Evolutionary conservation across 2,329 filamentous ascomycete species (phyloP), one percentile per base, ranked within the genome.

Genomic region (Calonectria crousiana): DNA sequence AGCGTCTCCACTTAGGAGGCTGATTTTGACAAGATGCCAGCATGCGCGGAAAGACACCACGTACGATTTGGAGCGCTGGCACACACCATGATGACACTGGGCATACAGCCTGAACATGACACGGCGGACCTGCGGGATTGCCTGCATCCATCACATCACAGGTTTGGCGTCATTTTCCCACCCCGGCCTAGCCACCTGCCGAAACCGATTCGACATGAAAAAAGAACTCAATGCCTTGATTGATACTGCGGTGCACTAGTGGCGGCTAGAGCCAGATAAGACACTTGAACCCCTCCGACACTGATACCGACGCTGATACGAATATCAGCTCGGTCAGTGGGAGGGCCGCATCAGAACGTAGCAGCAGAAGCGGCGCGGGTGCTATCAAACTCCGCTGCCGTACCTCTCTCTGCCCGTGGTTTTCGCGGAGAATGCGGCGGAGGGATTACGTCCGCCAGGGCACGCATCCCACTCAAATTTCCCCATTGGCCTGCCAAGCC

Each of bases 1-100:
- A 41, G 34, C 23, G 30, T 51, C 32, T 74, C 78, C 78, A 80
- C 78, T 78, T 58, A 62, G 66, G 76, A 80, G 78, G 67, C 70
- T 74, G 60, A 68, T 77, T 76, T 75, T 78, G 74, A 72, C 62
- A 72, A 69, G 66, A 74, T 74, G 70, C 77, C 74, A 80, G 62
- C 71, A 68, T 67, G 72, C 73, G 71, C 70, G 64, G 67, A 64
- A 71, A 52, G 53, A 60, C 13, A 74, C 72, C 71, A 80, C 78
- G 78, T 80, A 79, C 70, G 75, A 80, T 74, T 62, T 74, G 44
- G 65, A 28, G 49, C 56, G 41, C n/a, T 77, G 41, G 49, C 60
- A 71, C 60, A 71, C 70, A 75, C 72, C 69, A 75, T 68, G 34
- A 58, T 52, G 67, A 67, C 49, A 65, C 51, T 28, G 16, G 10